phyloP scores from a whole-genome alignment of 1,284 basidiomycete species.

The Anthracocystis walkeri region DNA sequence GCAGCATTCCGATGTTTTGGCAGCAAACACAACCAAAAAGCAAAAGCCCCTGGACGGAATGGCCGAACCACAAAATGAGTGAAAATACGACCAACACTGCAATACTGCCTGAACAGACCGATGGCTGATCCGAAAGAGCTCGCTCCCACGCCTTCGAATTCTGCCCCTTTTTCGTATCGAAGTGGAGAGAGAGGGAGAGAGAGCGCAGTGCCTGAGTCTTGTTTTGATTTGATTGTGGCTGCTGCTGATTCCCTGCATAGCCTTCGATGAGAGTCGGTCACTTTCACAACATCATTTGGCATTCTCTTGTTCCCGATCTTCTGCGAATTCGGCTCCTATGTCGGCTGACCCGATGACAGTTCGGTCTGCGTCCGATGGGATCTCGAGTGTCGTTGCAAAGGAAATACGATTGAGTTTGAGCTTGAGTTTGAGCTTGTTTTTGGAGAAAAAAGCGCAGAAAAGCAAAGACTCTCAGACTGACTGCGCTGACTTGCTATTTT shows the following conservation, averaged over 20 bases:
- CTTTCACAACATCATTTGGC: too few species aligned
- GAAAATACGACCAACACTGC: not conserved
- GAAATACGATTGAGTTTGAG: not conserved
- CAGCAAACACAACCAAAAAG: not conserved
- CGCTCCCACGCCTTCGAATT: not conserved
- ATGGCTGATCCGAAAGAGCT: not conserved
- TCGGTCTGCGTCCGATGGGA: too few species aligned
- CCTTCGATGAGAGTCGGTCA: too few species aligned
- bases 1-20: constrained; percentile 3
- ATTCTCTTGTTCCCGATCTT: too few species aligned
- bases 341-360: too few species aligned
- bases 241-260: too few species aligned
- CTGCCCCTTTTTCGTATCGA: not conserved
- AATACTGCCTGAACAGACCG: not conserved
- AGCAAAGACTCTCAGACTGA: too few species aligned
- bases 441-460: too few species aligned
- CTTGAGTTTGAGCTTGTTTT: not conserved
- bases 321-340: too few species aligned
- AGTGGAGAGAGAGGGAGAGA: not conserved
- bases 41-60: not conserved
- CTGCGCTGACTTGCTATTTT: not conserved
- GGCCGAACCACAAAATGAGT: not conserved
- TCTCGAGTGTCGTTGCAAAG: too few species aligned
- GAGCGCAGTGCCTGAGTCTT: too few species aligned
- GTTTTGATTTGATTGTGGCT: too few species aligned